Evolutionary conservation across 768 basidiomycete species (phyloP).

Genomic region (Amylocystis lapponica): DNA sequence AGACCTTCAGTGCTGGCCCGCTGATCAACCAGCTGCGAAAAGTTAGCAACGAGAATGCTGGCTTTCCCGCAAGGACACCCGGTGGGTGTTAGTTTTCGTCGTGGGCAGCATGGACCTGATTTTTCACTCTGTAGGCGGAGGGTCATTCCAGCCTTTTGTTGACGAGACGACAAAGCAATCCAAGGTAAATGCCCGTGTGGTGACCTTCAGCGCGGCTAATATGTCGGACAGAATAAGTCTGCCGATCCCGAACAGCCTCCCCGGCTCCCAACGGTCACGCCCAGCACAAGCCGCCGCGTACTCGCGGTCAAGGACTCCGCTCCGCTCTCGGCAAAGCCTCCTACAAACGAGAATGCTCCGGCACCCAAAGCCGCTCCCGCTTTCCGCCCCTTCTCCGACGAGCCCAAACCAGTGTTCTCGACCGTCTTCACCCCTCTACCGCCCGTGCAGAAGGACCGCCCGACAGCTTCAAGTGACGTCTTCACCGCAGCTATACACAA

Average conservation of each 20-base stretch:
- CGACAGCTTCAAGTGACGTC: slow-evolving; percentile 6
- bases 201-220: background rate
- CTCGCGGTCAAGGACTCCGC: slow-evolving; percentile 42
- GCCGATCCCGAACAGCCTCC: slow-evolving; percentile 45
- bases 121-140: background rate
- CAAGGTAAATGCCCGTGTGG: slow-evolving; percentile 29
- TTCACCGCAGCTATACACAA: no score
- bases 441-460: slow-evolving; percentile 2
- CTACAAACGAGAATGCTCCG: slow-evolving; percentile 10
- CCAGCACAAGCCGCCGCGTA: slow-evolving; percentile 32
- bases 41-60: slow-evolving; percentile 23
- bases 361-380: slow-evolving; percentile 5
- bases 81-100: no score
- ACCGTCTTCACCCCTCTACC: slow-evolving; percentile 55
- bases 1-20: slow-evolving; percentile 39
- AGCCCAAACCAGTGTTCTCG: slow-evolving; percentile 47
- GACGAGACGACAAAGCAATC: slow-evolving; percentile 44
- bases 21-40: slow-evolving; percentile 12
- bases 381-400: slow-evolving; percentile 7
- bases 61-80: slow-evolving; percentile 28
- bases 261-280: slow-evolving; percentile 34
- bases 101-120: no score
- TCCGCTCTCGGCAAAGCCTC: slow-evolving; percentile 16
- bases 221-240: slow-evolving; percentile 27
- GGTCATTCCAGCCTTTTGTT: slow-evolving; percentile 66